Conservation (phyloP, 2,329 filamentous ascomycete genomes). For the Talaromyces sp. region DNA sequence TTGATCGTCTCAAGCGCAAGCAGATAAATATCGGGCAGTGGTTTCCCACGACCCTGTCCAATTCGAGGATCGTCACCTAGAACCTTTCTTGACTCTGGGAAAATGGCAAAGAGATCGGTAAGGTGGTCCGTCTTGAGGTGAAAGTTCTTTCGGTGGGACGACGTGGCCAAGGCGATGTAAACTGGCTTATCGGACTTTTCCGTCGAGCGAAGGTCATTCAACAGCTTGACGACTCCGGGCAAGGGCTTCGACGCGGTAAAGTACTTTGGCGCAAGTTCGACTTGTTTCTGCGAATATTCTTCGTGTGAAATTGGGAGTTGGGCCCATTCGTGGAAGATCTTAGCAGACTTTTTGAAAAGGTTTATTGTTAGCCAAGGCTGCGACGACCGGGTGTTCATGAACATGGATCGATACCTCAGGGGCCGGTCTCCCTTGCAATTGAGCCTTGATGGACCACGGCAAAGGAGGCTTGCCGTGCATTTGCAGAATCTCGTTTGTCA, state of each 20-base stretch:
- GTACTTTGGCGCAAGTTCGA: slow-evolving; percentile 60
- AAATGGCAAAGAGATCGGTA: slow-evolving; percentile 49
- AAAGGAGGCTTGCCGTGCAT: slow-evolving; percentile 68
- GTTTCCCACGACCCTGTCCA: slow-evolving; percentile 76
- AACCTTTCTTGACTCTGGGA: slow-evolving; percentile 66
- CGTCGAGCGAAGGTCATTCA: slow-evolving; percentile 41
- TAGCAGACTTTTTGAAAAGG: slow-evolving; percentile 40
- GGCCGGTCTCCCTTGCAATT: slow-evolving; percentile 65
- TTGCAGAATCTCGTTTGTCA: slow-evolving; percentile 75
- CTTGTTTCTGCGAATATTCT: slow-evolving; percentile 59
- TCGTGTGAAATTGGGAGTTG: slow-evolving; percentile 70
- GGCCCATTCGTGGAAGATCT: slow-evolving; percentile 75
- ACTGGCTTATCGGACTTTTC: slow-evolving; percentile 44
- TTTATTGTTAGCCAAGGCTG: not conserved
- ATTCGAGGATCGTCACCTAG: slow-evolving; percentile 83
- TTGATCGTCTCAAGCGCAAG: slow-evolving; percentile 84
- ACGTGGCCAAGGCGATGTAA: slow-evolving; percentile 83
- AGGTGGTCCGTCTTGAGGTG: slow-evolving; percentile 65
- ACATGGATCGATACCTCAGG: slow-evolving; percentile 39
- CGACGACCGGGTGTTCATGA: not conserved
- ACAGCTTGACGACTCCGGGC: slow-evolving; percentile 68
- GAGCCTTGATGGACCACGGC: slow-evolving; percentile 94
- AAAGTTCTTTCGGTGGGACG: slow-evolving; percentile 67
- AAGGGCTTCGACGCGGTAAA: slow-evolving; percentile 74
- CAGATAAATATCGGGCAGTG: slow-evolving; percentile 88